Evolutionary conservation across 148 eudicot genomes (phyloP).

Genomic region (Polygonum maritimum): DNA sequence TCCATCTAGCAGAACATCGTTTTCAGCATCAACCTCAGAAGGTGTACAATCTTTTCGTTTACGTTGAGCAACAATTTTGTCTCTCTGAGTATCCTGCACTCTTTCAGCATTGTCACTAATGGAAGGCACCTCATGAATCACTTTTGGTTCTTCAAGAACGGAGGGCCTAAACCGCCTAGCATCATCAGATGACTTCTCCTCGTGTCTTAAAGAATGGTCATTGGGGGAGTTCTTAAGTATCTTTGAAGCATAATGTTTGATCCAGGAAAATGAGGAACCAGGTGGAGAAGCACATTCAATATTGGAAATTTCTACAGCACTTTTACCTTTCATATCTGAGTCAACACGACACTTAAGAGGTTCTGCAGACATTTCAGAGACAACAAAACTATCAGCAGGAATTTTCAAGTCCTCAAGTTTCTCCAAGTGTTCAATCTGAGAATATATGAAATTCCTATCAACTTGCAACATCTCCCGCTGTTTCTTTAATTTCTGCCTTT

Average conservation of each 20-base stretch:
- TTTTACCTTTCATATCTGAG: slow-evolving; percentile 13
- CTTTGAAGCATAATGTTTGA: slow-evolving; percentile 51
- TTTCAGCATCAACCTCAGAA: neutral
- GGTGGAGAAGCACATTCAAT: slow-evolving; percentile 35
- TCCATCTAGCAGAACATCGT: neutral
- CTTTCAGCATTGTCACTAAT: slow-evolving; percentile 15
- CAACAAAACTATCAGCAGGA: slow-evolving; percentile 30
- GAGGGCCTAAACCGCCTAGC: slow-evolving; percentile 13
- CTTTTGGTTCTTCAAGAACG: slow-evolving; percentile 31
- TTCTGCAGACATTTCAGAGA: slow-evolving; percentile 16
- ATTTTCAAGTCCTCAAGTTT: slow-evolving; percentile 60
- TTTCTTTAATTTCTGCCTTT: slow-evolving; percentile 75
- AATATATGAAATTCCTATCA: slow-evolving; percentile 60
- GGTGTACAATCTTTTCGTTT: neutral
- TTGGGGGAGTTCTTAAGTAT: slow-evolving; percentile 22
- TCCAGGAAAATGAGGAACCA: slow-evolving; percentile 51
- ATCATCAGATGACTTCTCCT: slow-evolving; percentile 8
- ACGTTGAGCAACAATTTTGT: neutral
- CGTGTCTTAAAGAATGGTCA: slow-evolving; percentile 12
- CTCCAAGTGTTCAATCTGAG: slow-evolving; percentile 64
- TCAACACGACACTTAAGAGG: slow-evolving; percentile 20
- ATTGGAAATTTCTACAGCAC: slow-evolving; percentile 18
- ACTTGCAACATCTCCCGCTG: slow-evolving; percentile 81
- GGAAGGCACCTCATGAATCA: slow-evolving; percentile 39
- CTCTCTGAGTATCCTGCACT: slow-evolving; percentile 3